Evolutionary conservation across 176 grass and related monocot genomes (phyloP).

Genomic region (Bromus sterilis): DNA sequence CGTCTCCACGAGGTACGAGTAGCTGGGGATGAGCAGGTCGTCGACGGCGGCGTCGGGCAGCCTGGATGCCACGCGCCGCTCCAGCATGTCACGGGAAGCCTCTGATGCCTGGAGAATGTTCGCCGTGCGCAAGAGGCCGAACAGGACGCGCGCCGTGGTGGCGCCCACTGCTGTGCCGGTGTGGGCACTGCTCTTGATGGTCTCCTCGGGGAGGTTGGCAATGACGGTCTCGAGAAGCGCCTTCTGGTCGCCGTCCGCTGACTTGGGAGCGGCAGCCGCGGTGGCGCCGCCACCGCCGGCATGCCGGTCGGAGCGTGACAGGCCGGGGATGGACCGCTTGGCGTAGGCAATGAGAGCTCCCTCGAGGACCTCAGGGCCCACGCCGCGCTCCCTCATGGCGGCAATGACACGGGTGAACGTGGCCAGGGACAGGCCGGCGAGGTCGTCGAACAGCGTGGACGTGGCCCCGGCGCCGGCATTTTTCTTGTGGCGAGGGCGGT

Average conservation of each 20-base stretch:
- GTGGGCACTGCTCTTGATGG: constrained; percentile 38
- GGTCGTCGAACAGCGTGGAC: constrained; percentile 82
- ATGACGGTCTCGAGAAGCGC: constrained; percentile 85
- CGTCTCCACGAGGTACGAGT: constrained; percentile 94
- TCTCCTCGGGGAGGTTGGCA: constrained; percentile 79
- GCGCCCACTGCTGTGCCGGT: constrained; percentile 44
- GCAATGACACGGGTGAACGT: constrained; percentile 74
- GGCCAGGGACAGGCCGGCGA: constrained; percentile 54
- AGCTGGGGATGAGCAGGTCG: constrained; percentile 89
- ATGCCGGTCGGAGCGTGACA: constrained; percentile 64
- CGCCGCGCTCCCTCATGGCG: constrained; percentile 64
- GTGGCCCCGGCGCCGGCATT: constrained; percentile 18
- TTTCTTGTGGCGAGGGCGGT: constrained; percentile 37
- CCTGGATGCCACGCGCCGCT: constrained; percentile 67
- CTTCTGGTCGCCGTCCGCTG: constrained; percentile 62
- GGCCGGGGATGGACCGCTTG: constrained; percentile 78
- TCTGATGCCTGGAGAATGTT: constrained; percentile 80
- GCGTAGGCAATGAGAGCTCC: constrained; percentile 82
- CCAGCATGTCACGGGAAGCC: constrained; percentile 50
- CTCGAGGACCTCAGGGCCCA: constrained; percentile 70
- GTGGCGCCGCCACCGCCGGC: not conserved
- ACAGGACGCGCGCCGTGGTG: constrained; percentile 69
- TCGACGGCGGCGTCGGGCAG: constrained; percentile 64
- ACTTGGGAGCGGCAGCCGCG: not conserved
- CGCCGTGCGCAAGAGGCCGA: constrained; percentile 78